Evolutionary conservation across 345 rosid genomes (phyloP).

Genomic region (Iberis pinnata): DNA sequence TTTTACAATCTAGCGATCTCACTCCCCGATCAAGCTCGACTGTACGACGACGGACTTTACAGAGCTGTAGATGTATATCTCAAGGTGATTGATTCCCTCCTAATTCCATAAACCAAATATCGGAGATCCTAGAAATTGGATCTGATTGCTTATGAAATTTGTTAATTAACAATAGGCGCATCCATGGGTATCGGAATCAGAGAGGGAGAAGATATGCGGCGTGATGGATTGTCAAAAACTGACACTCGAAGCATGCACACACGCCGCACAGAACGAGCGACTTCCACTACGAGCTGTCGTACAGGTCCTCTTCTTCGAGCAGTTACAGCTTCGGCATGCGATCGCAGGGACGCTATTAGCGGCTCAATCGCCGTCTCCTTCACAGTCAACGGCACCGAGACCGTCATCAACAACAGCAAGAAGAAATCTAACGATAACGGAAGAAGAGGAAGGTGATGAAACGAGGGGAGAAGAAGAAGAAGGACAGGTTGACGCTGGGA

Average conservation of each 20-base stretch:
- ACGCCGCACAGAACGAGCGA: slow-evolving; percentile 98
- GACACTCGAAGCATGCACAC: slow-evolving; percentile 94
- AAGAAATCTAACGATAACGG: slow-evolving; percentile 17
- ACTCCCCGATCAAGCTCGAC: slow-evolving; percentile 80
- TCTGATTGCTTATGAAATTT: background rate
- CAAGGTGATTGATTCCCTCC: slow-evolving; percentile 40
- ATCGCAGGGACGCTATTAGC: slow-evolving; percentile 75
- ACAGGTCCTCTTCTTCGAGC: slow-evolving; percentile 94
- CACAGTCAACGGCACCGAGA: slow-evolving; percentile 35
- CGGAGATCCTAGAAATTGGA: slow-evolving; percentile 1
- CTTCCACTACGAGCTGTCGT: slow-evolving; percentile 88
- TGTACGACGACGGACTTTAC: slow-evolving; percentile 91
- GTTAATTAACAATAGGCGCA: slow-evolving; percentile 53
- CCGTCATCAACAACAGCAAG: slow-evolving; percentile 27
- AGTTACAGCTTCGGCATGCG: slow-evolving; percentile 84
- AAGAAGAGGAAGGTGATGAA: slow-evolving; percentile 25
- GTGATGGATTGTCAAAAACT: slow-evolving; percentile 85
- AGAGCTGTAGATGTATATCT: slow-evolving; percentile 92
- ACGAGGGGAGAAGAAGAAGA: slow-evolving; percentile 6
- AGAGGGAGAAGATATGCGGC: slow-evolving; percentile 80
- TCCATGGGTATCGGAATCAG: slow-evolving; percentile 77
- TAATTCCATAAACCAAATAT: too few species aligned
- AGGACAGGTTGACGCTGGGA: slow-evolving; percentile 26
- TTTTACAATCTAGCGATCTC: slow-evolving; percentile 64
- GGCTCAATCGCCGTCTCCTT: slow-evolving; percentile 44